Percentiles rank a stretch among this genome's conserved stretches.
These are phyloP conservation scores for Antrodiella citrinella DNA, from an alignment of 768 basidiomycete species.

Conservation along the genomic window DNA sequence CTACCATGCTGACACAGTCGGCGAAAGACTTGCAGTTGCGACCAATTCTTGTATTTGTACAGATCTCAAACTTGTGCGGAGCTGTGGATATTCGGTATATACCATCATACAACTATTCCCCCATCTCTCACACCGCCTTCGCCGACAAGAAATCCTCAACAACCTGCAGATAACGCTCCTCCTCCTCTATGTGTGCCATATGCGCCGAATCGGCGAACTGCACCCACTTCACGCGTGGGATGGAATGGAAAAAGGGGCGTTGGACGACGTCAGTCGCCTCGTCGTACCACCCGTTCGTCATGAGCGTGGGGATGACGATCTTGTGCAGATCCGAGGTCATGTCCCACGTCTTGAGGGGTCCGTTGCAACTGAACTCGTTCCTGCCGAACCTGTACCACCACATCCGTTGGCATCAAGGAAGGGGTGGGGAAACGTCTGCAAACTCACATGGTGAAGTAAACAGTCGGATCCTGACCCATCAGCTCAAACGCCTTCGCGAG, in stretches of 20 bases:
- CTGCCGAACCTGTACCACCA: constrained; percentile 23
- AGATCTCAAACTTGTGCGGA: too few species aligned
- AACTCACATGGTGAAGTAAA: constrained; percentile 27
- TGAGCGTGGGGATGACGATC: constrained; percentile 22
- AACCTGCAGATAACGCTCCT: constrained; percentile 21
- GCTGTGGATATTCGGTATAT: too few species aligned
- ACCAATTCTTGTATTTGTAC: too few species aligned
- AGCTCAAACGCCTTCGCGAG: constrained; percentile 16
- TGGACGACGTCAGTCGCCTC: constrained; percentile 28
- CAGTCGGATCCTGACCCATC: constrained; percentile 28
- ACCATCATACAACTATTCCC: too few species aligned
- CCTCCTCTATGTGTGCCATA: constrained; percentile 26
- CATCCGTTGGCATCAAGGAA: neutral
- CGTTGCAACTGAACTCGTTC: constrained; percentile 21
- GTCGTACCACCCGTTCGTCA: constrained; percentile 31
- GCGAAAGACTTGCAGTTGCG: too few species aligned
- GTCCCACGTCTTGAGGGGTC: constrained; percentile 20
- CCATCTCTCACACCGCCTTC: too few species aligned
- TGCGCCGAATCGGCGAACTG: constrained; percentile 24
- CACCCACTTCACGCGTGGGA: constrained; percentile 25
- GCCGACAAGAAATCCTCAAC: constrained; percentile 20
- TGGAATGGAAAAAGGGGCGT: constrained; percentile 25
- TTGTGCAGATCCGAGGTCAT: constrained; percentile 18
- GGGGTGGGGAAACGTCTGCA: neutral
- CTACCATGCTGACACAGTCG: too few species aligned